These are phyloP conservation scores for Wickerhamomyces strasburgensis DNA, from an alignment of 805 yeast species.

Conservation along the genomic window DNA sequence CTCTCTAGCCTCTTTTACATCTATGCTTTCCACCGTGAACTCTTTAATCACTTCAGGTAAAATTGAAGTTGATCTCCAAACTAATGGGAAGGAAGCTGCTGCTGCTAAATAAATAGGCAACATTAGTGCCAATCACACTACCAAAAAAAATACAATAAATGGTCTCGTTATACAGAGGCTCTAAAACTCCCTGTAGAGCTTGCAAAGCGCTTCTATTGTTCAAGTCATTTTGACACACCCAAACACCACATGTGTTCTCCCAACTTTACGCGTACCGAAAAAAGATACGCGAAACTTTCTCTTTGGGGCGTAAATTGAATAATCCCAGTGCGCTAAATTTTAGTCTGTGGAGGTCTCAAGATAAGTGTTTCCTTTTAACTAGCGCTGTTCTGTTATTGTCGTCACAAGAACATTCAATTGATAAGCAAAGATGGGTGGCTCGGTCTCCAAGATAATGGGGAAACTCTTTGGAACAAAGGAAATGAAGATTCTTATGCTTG, in stretches of 20 bases:
- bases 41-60: constrained; percentile 23
- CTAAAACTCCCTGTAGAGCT: no score
- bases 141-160: not conserved
- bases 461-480: constrained; percentile 50
- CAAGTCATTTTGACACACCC: not conserved
- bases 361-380: no score
- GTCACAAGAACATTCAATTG: constrained; percentile 1
- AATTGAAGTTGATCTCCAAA: constrained; percentile 14
- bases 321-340: not conserved
- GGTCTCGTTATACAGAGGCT: not conserved
- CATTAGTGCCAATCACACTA: no score
- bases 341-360: no score
- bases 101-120: constrained; percentile 10
- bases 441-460: constrained; percentile 31
- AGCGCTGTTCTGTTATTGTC: no score
- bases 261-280: not conserved
- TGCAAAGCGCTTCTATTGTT: not conserved
- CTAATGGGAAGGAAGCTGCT: constrained; percentile 12
- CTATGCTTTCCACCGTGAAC: constrained; percentile 63
- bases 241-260: not conserved
- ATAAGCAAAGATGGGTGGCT: constrained; percentile 26
- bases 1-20: constrained; percentile 74
- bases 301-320: not conserved
- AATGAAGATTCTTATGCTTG: constrained; percentile 77
- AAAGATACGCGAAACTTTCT: not conserved